Base-by-base conservation (phyloP, 352 stramenopile genomes). In the Achlya hypogyna region DNA sequence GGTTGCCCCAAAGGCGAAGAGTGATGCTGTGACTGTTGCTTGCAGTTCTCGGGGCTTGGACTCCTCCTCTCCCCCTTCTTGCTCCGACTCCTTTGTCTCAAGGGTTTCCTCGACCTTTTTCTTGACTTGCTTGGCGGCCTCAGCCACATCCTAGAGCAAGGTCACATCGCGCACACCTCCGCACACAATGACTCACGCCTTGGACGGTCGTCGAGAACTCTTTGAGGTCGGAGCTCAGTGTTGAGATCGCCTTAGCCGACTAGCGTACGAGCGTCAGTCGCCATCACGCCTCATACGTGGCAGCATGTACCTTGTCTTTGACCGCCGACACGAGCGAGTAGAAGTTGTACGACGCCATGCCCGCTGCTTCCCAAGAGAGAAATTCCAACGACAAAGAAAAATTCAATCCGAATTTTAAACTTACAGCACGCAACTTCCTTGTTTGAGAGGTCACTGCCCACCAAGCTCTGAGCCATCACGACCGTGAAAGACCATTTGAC, bases 221-320 rank as follows among this genome's bases (percentile, higher is more conserved):
- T 69, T 85, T 81, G 22, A 90, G 63, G 59, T 90, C 81, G 9
- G 81, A 83, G 60, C 77, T 88, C 38, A 90, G 69, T n/a, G 78
- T 90, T 63, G 73, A 79, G 67, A 90, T 83, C 51, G 81, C 81
- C 68, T 90, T 78, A 18, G 79, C 78, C 45, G 81, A 90, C 77
- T 84, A 53, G n/a, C 53, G 18, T 14, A 42, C n/a, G 25, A 51
- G 38, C 38, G 38, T 45, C n/a, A 45, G 38, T 18, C 38, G 2
- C 38, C 12, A 45, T 9, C 6, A 1, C 12, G 12, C n/a, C 2
- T 10, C 38, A 9, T 45, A n/a, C n/a, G n/a, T n/a, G n/a, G 38
- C 6, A 29, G 53, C 16, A 20, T 10, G 62, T 58, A 79, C 74
- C 74, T 76, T 75, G 51, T 73, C 71, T 59, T 73, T 75, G 53